Evolutionary conservation across 192 early-diverging fungal species (phyloP).

Genomic region (Thamnidium elegans): DNA sequence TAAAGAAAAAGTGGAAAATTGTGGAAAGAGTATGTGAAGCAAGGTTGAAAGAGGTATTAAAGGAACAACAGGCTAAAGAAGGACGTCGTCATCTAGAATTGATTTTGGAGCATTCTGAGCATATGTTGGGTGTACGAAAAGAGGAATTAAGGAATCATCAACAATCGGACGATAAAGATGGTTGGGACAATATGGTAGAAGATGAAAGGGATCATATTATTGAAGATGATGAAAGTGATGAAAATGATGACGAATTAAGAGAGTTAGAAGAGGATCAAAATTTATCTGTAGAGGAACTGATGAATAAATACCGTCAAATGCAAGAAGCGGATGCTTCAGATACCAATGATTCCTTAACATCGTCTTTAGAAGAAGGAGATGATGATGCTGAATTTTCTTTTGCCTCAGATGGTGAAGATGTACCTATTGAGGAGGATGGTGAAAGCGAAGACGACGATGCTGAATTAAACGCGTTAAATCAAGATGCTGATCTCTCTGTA

Average conservation of each 20-base stretch:
- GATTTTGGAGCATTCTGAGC: slow-evolving; percentile 72
- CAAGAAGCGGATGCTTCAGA: slow-evolving; percentile 24
- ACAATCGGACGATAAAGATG: not conserved
- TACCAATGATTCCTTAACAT: not conserved
- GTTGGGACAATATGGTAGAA: slow-evolving; percentile 14
- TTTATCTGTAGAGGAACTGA: slow-evolving; percentile 55
- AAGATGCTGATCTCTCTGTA: slow-evolving; percentile 26
- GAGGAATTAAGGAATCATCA: slow-evolving; percentile 16
- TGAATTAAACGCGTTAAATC: slow-evolving; percentile 31
- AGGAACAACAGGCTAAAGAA: slow-evolving; percentile 57
- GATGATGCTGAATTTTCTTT: slow-evolving; percentile 4
- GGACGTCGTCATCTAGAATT: slow-evolving; percentile 65
- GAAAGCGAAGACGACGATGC: slow-evolving; percentile 34
- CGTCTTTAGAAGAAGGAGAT: not conserved
- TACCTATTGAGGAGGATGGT: slow-evolving; percentile 22
- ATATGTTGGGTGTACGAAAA: slow-evolving; percentile 60
- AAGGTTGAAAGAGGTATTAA: slow-evolving; percentile 54
- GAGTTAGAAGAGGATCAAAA: slow-evolving; percentile 63
- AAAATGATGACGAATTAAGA: slow-evolving; percentile 38
- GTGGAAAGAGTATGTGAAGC: slow-evolving; percentile 59
- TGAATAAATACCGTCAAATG: slow-evolving; percentile 49
- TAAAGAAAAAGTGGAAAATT: slow-evolving; percentile 72
- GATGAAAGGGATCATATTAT: slow-evolving; percentile 26
- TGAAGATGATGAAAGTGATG: slow-evolving; percentile 32
- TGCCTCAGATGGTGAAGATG: slow-evolving; percentile 23